Evolutionary conservation across 352 stramenopile species (phyloP).

Genomic region (Phytophthora crassamura): DNA sequence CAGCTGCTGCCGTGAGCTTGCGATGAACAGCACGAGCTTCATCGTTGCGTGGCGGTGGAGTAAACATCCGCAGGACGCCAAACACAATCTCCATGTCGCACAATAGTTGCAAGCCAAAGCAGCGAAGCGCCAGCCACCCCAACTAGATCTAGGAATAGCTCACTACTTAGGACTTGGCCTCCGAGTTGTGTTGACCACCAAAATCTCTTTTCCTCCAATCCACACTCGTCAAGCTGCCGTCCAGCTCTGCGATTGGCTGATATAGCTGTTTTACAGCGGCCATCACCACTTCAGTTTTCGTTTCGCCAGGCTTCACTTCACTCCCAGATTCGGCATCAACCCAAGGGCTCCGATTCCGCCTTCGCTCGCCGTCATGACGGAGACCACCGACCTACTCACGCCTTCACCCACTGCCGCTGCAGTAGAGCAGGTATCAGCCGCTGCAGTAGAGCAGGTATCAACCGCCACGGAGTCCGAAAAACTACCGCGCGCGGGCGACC

Average conservation of each 20-base stretch:
- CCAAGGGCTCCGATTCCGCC: neutral
- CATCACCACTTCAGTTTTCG: conserved; percentile 12
- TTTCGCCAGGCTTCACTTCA: conserved; percentile 10
- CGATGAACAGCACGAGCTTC: no score
- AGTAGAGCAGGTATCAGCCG: no score
- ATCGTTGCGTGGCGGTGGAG: no score
- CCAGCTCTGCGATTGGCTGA: neutral
- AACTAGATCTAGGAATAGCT: no score
- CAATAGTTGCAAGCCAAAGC: no score
- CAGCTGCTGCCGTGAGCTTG: no score
- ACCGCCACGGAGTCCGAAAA: conserved; percentile 12
- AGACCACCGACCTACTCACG: conserved; percentile 23
- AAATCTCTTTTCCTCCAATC: conserved; percentile 13
- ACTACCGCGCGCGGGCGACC: conserved; percentile 18
- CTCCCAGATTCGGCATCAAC: conserved; percentile 15
- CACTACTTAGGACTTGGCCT: no score
- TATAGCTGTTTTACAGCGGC: neutral
- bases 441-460: conserved; percentile 2
- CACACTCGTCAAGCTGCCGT: neutral
- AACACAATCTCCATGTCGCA: no score
- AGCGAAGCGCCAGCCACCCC: no score
- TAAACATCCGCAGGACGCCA: no score
- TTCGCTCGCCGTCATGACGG: conserved; percentile 16
- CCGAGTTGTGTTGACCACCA: neutral
- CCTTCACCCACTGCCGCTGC: conserved; percentile 18